These are phyloP conservation scores for Pythium sp. DNA, from an alignment of 352 stramenopile species.

Conservation along the genomic window DNA sequence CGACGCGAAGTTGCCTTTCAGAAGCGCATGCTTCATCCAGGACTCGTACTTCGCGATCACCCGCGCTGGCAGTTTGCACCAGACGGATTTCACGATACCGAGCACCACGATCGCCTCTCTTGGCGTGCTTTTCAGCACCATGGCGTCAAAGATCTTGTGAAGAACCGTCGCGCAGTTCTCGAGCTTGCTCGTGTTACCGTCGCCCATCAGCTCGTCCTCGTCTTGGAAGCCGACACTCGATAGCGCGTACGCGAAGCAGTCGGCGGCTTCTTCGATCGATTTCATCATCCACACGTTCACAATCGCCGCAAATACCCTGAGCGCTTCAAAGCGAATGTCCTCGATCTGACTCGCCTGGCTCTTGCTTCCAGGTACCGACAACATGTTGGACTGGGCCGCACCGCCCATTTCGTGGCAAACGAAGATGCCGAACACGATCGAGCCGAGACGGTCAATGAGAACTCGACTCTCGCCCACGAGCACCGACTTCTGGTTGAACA, in stretches of 20 bases:
- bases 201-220: slow-evolving; percentile 21
- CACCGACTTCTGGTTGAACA: slow-evolving; percentile 18
- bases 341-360: slow-evolving; percentile 10
- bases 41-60: slow-evolving; percentile 18
- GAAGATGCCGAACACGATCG: slow-evolving; percentile 19
- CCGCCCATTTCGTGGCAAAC: slow-evolving; percentile 5
- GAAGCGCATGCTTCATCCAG: slow-evolving; percentile 33
- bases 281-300: slow-evolving; percentile 24
- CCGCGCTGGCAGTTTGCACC: slow-evolving; percentile 19
- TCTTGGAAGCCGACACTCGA: slow-evolving; percentile 12
- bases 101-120: slow-evolving; percentile 19
- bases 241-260: slow-evolving; percentile 20
- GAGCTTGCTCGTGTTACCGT: slow-evolving; percentile 14
- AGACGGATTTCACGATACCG: slow-evolving; percentile 18
- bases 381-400: not conserved
- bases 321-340: slow-evolving; percentile 18
- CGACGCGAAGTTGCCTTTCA: slow-evolving; percentile 14
- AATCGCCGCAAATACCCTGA: slow-evolving; percentile 18
- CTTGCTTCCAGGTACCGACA: not conserved
- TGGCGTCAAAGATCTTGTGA: slow-evolving; percentile 24
- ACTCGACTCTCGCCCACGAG: slow-evolving; percentile 16
- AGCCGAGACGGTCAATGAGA: slow-evolving; percentile 22
- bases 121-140: slow-evolving; percentile 14
- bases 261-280: slow-evolving; percentile 20
- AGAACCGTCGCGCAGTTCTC: slow-evolving; percentile 26